These are phyloP conservation scores for Parasarocladium wereldwijsianum DNA, from an alignment of 2,329 filamentous ascomycete genomes.

Conservation along the genomic window DNA sequence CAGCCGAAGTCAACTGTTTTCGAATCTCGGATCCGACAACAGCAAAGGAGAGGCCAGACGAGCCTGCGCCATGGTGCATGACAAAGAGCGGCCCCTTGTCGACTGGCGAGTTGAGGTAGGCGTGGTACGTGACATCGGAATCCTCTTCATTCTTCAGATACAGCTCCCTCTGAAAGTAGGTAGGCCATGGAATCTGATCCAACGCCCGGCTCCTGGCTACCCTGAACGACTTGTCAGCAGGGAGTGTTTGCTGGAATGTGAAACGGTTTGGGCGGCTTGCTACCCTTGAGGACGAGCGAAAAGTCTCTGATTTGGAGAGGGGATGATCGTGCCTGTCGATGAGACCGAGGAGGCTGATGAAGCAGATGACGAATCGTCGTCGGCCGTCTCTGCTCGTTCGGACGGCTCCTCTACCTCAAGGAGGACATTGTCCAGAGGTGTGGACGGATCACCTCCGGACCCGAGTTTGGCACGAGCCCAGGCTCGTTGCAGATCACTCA, in stretches of 20 bases:
- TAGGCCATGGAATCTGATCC: conserved; percentile 67
- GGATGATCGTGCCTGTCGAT: conserved; percentile 82
- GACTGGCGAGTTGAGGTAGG: conserved; percentile 71
- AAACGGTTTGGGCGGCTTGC: conserved; percentile 8
- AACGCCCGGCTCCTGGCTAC: conserved; percentile 36
- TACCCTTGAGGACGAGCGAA: conserved; percentile 60
- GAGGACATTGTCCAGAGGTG: conserved; percentile 38
- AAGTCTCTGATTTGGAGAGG: conserved; percentile 56
- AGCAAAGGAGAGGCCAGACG: conserved; percentile 85
- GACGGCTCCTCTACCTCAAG: conserved; percentile 27
- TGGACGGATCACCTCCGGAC: conserved; percentile 33
- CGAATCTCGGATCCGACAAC: conserved; percentile 64
- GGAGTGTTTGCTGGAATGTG: conserved; percentile 1
- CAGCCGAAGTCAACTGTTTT: conserved; percentile 62
- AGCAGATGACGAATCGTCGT: conserved; percentile 56
- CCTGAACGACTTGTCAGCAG: conserved; percentile 16
- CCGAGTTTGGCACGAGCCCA: conserved; percentile 66
- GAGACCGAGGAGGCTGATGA: conserved; percentile 58
- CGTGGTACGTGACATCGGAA: conserved; percentile 54
- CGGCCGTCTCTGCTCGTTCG: conserved; percentile 28
- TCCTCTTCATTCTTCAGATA: conserved; percentile 42
- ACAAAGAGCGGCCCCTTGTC: conserved; percentile 72
- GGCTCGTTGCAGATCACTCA: conserved; percentile 70
- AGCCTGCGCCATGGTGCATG: conserved; percentile 88
- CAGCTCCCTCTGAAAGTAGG: conserved; percentile 82